Conservation (phyloP, 176 grass and related monocot species). For the Oropetium thomaeum region DNA sequence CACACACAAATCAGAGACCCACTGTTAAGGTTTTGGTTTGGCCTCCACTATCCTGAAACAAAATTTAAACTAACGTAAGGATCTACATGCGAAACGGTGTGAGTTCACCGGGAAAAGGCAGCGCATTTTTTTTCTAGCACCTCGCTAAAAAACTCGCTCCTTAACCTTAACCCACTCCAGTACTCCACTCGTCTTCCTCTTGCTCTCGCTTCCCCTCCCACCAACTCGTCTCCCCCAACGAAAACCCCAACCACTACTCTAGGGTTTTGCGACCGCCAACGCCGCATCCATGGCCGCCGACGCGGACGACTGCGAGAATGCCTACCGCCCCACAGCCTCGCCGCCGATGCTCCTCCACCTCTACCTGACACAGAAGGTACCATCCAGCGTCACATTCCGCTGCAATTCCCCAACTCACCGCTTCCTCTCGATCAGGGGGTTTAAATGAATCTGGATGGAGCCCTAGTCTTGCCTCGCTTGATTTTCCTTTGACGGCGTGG, state of each 20-base stretch:
- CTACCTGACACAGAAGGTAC: slow-evolving; percentile 59
- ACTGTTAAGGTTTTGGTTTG: neutral
- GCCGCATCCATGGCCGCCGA: slow-evolving; percentile 37
- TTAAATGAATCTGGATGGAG: neutral
- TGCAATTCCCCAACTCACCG: neutral
- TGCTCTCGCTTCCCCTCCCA: neutral
- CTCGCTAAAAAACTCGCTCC: neutral
- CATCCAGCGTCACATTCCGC: neutral
- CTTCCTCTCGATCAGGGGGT: neutral
- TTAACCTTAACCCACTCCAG: neutral
- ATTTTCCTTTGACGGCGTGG: neutral
- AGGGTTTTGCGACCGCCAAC: slow-evolving; percentile 34
- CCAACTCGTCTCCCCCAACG: neutral
- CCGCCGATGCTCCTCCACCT: slow-evolving; percentile 50
- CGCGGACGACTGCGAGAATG: slow-evolving; percentile 52
- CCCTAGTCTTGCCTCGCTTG: neutral
- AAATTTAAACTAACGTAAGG: neutral
- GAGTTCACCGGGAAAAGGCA: neutral
- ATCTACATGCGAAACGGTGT: neutral
- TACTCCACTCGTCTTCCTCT: no score
- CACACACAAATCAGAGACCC: no score
- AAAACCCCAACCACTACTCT: slow-evolving; percentile 11
- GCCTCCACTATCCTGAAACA: neutral
- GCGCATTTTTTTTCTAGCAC: neutral
- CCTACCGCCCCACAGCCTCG: slow-evolving; percentile 39